Evolutionary conservation across 2,329 filamentous ascomycete species (phyloP), one percentile per base, ranked within the genome.

Genomic region (Laburnicola sp.): DNA sequence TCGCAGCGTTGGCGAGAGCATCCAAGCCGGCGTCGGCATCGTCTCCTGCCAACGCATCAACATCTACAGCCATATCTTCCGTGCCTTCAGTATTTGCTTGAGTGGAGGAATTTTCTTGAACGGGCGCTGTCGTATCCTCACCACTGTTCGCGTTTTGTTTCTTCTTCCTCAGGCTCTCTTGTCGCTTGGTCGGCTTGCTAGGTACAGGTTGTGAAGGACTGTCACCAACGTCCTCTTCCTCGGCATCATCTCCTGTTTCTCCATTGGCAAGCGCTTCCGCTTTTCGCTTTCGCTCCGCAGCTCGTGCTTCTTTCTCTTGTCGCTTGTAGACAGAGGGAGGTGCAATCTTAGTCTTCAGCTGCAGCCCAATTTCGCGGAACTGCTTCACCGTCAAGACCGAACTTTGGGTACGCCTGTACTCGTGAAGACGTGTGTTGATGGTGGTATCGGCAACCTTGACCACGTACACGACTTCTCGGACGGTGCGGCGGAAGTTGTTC

Each of bases 401-500:
- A 54, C 88, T 91, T 56, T 90, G 88, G 0, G 93, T 96, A 28
- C 86, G 82, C 57, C 89, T 91, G 75, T 97, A 99, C 68, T 99
- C 94, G 59, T 92, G 86, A 7, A 99, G 78, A 55, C 94, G 91
- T 69, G 93, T 90, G 65, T 91, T 88, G 53, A 99, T 91, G 6
- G 94, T 99, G 54, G 91, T 83, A 59, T 95, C 95, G 36, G 92
- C 95, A 44, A 97, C 92, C 70, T 97, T 97, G 70, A 97, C 93
- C 32, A 97, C 89, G 70, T 96, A 97, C n/a, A 97, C 93, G 6
- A 99, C 89, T 74, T 99, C 94, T 27, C 91, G 85, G 9, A 96
- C 86, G 0, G 91, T 96, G 16, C 94, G 86, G 38, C 93, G 88
- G 69, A 95, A 99, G 73, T 97, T 97, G 81, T 97, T 96, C 88